Percentiles rank a stretch among this genome's conserved stretches.
Conservation (phyloP, 768 basidiomycete species). For the Kwoniella bestiolae region DNA sequence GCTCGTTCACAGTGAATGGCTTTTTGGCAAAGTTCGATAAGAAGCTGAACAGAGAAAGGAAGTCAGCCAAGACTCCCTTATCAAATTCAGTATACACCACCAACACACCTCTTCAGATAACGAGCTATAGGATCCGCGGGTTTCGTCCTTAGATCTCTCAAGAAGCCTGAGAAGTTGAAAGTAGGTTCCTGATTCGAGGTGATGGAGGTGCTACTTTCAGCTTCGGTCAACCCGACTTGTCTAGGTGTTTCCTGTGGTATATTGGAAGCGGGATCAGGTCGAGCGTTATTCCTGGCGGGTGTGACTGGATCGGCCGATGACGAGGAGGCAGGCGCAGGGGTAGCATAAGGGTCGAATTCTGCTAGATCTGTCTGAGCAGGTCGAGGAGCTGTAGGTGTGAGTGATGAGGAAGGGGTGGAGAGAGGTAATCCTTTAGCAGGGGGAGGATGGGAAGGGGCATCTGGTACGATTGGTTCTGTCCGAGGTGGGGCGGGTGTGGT, state of each 20-base stretch:
- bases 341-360: conserved; percentile 43
- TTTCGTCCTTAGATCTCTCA: conserved; percentile 90
- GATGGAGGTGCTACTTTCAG: conserved; percentile 5
- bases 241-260: conserved; percentile 3
- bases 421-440: conserved; percentile 29
- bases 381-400: conserved; percentile 18
- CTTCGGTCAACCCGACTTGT: neutral
- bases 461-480: conserved; percentile 12
- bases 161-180: conserved; percentile 93
- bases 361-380: conserved; percentile 27
- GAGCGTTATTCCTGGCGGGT: neutral
- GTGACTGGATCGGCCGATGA: conserved; percentile 3
- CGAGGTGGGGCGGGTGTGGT: conserved; percentile 15
- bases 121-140: conserved; percentile 90
- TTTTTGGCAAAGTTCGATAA: conserved; percentile 90
- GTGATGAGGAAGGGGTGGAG: conserved; percentile 22
- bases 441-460: conserved; percentile 24
- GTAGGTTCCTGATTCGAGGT: conserved; percentile 22
- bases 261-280: neutral
- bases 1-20: conserved; percentile 88
- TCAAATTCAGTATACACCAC: neutral
- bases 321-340: conserved; percentile 18
- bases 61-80: neutral
- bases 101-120: conserved; percentile 87
- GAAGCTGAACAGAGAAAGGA: conserved; percentile 66